Percentiles rank a stretch among this genome's conserved stretches.
These are phyloP conservation scores for Neocallimastix lanati DNA, from an alignment of 192 early-diverging fungal genomes.

Conservation along the genomic window DNA sequence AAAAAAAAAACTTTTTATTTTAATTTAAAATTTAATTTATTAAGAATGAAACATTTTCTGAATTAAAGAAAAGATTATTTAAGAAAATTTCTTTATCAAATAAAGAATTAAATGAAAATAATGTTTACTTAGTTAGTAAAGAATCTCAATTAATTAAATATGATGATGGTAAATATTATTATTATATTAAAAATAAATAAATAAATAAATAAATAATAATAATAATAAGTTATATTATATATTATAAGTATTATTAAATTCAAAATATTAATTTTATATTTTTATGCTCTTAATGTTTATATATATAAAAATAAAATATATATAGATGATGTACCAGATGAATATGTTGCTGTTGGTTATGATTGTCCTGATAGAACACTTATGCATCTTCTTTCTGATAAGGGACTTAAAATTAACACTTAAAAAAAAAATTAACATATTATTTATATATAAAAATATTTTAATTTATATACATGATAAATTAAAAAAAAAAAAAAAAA, in stretches of 20 bases:
- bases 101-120: neutral
- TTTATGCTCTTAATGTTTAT: too few species aligned
- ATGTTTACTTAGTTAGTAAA: neutral
- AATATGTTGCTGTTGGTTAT: neutral
- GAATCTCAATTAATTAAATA: neutral
- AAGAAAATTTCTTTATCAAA: neutral
- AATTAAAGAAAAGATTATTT: neutral
- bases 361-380: neutral
- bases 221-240: too few species aligned
- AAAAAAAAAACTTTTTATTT: too few species aligned
- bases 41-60: neutral
- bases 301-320: neutral
- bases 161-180: neutral
- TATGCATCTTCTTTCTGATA: neutral
- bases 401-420: neutral
- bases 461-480: too few species aligned
- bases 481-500: too few species aligned
- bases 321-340: neutral
- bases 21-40: too few species aligned
- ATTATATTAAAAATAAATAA: too few species aligned
- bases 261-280: too few species aligned
- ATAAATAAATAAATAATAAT: too few species aligned
- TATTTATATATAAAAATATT: too few species aligned
- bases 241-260: too few species aligned
- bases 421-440: too few species aligned